Evolutionary conservation across 495 filamentous ascomycete species (phyloP), one percentile per base, ranked within the genome.

Genomic region (Entonaema liquescens): DNA sequence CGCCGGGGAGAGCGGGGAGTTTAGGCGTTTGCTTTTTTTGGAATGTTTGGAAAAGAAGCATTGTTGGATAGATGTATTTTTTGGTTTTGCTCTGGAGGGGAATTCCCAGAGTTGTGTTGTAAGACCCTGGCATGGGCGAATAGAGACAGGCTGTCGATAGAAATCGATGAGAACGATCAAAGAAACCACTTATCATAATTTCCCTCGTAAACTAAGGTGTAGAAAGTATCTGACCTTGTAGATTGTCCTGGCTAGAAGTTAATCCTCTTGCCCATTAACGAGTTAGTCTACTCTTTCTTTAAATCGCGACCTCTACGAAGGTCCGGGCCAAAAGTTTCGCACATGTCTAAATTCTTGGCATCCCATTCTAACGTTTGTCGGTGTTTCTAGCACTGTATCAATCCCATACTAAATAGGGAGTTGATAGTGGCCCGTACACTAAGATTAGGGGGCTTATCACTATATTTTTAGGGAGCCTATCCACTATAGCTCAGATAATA

Each of bases 121-220:
- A 62, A 71, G 42, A 17, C 50, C 62, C 56, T 49, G 33, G 3
- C 17, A 26, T 26, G 55, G 57, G 56, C 62, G 26, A 2, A 36
- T 59, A 67, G 33, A 54, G 15, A 52, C 28, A 49, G 13, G 25
- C 36, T 29, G 57, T 71, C 38, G 68, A 71, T 64, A 54, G 13
- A 65, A 42, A 47, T 60, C 61, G 38, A 59, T 44, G 35, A 9
- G 23, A 49, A 65, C 29, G 25, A 65, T 49, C n/a, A n/a, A 28
- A 63, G 42, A 12, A 21, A 23, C 19, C 29, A 47, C 17, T 21
- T 19, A 47, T 12, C 42, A 23, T 11, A 23, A 47, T 21, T 47
- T 23, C 8, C 21, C 19, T 47, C 23, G 2, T 0, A 2, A 12
- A 17, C 23, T 47, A 11, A 2, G 8, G 8, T 17, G 8, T 21